Evolutionary conservation across 148 eudicot species (phyloP).

Genomic region (Amaranthus palmeri): DNA sequence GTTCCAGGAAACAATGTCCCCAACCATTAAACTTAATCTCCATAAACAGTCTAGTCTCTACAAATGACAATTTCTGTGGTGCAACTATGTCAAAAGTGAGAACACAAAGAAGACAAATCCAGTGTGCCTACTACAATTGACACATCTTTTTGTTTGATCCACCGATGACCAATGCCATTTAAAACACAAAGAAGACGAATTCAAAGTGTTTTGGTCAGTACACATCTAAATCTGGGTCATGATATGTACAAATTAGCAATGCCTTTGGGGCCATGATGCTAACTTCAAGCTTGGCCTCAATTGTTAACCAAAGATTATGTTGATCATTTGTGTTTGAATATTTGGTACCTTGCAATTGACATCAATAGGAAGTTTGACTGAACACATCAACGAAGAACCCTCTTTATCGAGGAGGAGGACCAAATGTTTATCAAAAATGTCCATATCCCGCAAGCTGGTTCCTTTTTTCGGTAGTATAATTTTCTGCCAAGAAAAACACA

Average conservation of each 20-base stretch:
- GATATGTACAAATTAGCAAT: background rate
- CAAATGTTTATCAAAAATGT: conserved; percentile 64
- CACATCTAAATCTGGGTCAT: background rate
- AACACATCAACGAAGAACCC: conserved; percentile 61
- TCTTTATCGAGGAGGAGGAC: conserved; percentile 59
- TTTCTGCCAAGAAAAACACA: conserved; percentile 34
- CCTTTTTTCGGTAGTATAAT: conserved; percentile 69
- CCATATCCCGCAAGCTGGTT: conserved; percentile 70
- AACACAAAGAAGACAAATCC: background rate
- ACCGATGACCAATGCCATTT: background rate
- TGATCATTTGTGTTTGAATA: background rate
- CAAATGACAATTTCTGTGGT: background rate
- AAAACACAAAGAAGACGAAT: background rate
- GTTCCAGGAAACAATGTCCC: background rate
- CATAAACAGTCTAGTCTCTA: background rate
- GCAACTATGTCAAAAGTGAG: background rate
- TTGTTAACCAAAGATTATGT: background rate
- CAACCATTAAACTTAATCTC: background rate
- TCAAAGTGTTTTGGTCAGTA: background rate
- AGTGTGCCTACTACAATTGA: background rate
- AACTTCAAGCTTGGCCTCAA: background rate
- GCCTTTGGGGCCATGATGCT: background rate
- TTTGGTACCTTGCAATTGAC: conserved; percentile 44
- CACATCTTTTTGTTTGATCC: background rate
- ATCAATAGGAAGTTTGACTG: conserved; percentile 60